phyloP scores from a whole-genome alignment of 2,329 filamentous ascomycete genomes.

The Fonsecaea erecta region DNA sequence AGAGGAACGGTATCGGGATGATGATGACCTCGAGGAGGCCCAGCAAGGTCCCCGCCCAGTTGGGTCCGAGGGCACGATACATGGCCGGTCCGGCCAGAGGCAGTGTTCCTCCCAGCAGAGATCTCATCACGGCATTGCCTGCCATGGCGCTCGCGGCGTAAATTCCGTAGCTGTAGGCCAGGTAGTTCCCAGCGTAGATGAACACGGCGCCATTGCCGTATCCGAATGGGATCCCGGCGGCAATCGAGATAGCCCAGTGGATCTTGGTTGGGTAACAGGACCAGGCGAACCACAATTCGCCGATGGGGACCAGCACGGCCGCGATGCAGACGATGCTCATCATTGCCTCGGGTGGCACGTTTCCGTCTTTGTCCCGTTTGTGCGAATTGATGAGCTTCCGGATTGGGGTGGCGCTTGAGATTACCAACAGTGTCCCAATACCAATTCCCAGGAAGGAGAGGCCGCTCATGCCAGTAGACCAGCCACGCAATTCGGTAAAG shows the following conservation, averaged over 20 bases:
- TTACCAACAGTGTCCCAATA: constrained; percentile 59
- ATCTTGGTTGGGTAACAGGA: constrained; percentile 77
- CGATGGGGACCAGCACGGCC: constrained; percentile 72
- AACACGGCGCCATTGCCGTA: constrained; percentile 77
- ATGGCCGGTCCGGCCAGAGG: constrained; percentile 75
- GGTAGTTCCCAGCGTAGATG: constrained; percentile 80
- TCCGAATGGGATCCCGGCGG: constrained; percentile 79
- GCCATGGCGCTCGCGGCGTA: constrained; percentile 82
- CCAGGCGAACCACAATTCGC: constrained; percentile 87
- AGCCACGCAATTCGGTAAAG: constrained; percentile 75
- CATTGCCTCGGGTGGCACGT: constrained; percentile 77
- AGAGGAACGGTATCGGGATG: constrained; percentile 79
- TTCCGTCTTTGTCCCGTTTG: constrained; percentile 73
- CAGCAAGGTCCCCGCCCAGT: constrained; percentile 79
- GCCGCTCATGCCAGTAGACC: constrained; percentile 73
- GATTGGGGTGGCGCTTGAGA: constrained; percentile 67
- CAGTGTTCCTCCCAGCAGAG: constrained; percentile 74
- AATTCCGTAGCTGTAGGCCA: constrained; percentile 78
- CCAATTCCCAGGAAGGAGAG: constrained; percentile 77
- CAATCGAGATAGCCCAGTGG: constrained; percentile 79
- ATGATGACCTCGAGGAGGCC: constrained; percentile 73
- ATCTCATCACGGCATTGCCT: constrained; percentile 76
- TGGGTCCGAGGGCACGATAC: constrained; percentile 70
- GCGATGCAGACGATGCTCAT: constrained; percentile 80
- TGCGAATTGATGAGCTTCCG: constrained; percentile 78